Evolutionary conservation across 257 asterid species (phyloP), one percentile per base, ranked within the genome.

Genomic region (Lantana camara): DNA sequence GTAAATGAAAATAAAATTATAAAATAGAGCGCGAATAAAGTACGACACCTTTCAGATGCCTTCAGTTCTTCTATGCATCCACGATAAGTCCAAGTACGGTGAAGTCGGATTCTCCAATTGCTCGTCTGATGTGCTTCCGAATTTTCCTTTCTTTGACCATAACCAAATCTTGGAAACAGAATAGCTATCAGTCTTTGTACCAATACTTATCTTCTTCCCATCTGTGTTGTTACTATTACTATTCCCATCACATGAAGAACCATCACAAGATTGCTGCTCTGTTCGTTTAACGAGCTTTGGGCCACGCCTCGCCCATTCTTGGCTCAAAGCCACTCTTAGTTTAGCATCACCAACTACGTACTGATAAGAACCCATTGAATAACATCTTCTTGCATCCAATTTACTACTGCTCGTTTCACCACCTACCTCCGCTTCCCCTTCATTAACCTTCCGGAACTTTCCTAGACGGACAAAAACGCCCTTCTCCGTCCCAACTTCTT

Each of bases 81-180:
- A 81, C 22, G 88, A 57, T 24, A 74, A 71, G 51, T 69, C 81
- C 68, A 63, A 63, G 53, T 66, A 65, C n/a, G 82, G 81, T 41
- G 80, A 64, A 5, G 82, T 64, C 5, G 50, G 64, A 54, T 71
- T 65, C 42, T 66, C 78, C 64, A 42, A 45, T 4, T 74, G 80
- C 19, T 57, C 37, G 45, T 75, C 73, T 0, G 89, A 77, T 19
- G 96, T 82, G 62, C 85, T 83, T 20, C 82, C 88, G 50, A 85
- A 83, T 62, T 81, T 87, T 5, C 91, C 84, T 75, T 92, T 92
- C 64, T 85, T 85, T 0, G 97, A 81, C 98, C 98, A 92, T 58
- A 89, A 75, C 98, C 98, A 92, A 72, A 92, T 89, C 95, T 92
- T 92, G 74, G 98, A 92, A 64, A 89, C 87, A 0, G 98, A 92